Conservation (phyloP, 768 basidiomycete species). For the Rubroboletus satanas region DNA sequence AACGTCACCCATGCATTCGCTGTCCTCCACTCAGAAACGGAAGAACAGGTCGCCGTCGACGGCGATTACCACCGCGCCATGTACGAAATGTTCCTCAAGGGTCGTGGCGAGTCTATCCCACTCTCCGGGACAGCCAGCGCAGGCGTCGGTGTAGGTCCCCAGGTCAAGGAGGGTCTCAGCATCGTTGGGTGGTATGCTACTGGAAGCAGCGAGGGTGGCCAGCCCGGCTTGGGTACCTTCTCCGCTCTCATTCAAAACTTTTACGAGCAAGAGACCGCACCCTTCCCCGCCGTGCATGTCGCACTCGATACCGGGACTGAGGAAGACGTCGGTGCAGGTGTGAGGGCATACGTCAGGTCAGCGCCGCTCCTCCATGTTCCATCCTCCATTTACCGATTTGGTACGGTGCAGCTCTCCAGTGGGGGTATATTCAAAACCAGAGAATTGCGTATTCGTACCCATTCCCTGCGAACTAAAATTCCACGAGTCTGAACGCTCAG, state of each 20-base stretch:
- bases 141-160: slow-evolving; percentile 19
- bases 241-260: slow-evolving; percentile 98
- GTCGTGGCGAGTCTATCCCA: slow-evolving; percentile 51
- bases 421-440: slow-evolving; percentile 83
- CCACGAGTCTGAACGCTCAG: slow-evolving; percentile 79
- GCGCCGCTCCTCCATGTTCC: slow-evolving; percentile 14
- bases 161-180: slow-evolving; percentile 61
- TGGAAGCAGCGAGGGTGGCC: slow-evolving; percentile 54
- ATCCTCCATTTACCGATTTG: slow-evolving; percentile 10
- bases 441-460: slow-evolving; percentile 93
- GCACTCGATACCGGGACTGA: slow-evolving; percentile 84
- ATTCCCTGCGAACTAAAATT: slow-evolving; percentile 85
- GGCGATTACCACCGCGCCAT: slow-evolving; percentile 94
- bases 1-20: slow-evolving; percentile 86
- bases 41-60: slow-evolving; percentile 92
- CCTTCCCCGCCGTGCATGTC: slow-evolving; percentile 86
- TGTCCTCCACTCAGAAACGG: slow-evolving; percentile 87
- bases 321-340: slow-evolving; percentile 59
- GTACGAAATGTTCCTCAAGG: slow-evolving; percentile 74
- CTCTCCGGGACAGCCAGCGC: slow-evolving; percentile 12
- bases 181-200: slow-evolving; percentile 94
- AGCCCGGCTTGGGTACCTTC: slow-evolving; percentile 70
- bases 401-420: slow-evolving; percentile 65
- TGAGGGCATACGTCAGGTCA: slow-evolving; percentile 85
- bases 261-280: slow-evolving; percentile 88